These are phyloP conservation scores for Orbilia javanica DNA, from an alignment of 2,329 filamentous ascomycete genomes.

Conservation along the genomic window DNA sequence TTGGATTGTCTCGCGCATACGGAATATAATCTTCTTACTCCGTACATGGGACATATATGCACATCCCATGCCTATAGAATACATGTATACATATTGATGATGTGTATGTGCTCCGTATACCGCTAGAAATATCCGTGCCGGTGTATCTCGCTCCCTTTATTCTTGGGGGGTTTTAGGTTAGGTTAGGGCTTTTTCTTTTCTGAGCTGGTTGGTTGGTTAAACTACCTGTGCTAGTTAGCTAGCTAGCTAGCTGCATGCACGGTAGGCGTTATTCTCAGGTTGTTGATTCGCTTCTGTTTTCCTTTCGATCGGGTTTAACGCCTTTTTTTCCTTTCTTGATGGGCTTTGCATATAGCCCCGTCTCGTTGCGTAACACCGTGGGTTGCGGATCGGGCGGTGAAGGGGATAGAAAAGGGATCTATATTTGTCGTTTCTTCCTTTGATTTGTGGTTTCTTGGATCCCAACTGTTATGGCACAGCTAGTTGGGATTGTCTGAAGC, in stretches of 20 bases:
- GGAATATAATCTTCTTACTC: slow-evolving; percentile 2
- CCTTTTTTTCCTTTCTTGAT: neutral
- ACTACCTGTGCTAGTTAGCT: neutral
- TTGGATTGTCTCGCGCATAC: neutral
- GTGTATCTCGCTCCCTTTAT: slow-evolving; percentile 5
- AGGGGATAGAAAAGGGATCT: neutral
- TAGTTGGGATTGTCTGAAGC: neutral
- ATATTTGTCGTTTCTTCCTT: neutral
- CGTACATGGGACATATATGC: too few relatives aligned
- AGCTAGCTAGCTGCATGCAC: neutral
- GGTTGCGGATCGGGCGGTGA: neutral
- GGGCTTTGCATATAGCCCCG: slow-evolving; percentile 30
- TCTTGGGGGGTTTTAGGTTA: neutral
- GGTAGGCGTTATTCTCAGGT: neutral
- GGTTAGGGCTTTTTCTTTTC: neutral
- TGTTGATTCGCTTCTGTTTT: neutral
- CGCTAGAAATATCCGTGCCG: slow-evolving; percentile 22
- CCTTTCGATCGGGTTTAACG: neutral
- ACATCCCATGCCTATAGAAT: neutral
- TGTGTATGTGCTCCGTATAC: neutral
- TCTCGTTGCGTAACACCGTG: slow-evolving; percentile 34
- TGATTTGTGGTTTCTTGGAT: neutral
- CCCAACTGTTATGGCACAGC: slow-evolving; percentile 14
- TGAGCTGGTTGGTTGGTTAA: too few relatives aligned
- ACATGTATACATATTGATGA: neutral